Evolutionary conservation across 208 protist genomes (phyloP).

Genomic region (Leishmania arabica): DNA sequence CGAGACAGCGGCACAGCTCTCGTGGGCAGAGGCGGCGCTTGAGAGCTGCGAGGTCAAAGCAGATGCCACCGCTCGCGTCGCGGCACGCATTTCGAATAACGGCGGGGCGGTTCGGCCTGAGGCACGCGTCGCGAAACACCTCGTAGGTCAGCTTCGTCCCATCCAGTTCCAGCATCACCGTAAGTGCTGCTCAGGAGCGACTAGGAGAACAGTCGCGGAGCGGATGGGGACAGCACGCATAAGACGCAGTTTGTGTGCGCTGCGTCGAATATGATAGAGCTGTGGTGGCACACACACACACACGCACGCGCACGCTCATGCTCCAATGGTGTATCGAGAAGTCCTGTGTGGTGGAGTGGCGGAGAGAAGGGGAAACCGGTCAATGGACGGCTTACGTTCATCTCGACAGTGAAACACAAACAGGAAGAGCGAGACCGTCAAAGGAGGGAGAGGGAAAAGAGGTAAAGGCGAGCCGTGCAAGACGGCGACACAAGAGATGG

Average conservation of each 20-base stretch:
- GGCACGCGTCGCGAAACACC: constrained; percentile 56
- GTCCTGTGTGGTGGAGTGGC: neutral
- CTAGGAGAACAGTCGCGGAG: neutral
- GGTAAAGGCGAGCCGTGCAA: neutral
- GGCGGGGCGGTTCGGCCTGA: constrained; percentile 69
- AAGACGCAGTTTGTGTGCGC: neutral
- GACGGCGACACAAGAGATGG: neutral
- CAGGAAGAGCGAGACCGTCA: neutral
- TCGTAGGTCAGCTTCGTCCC: constrained; percentile 61
- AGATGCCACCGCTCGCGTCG: neutral
- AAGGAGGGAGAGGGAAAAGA: neutral
- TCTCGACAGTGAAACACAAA: neutral
- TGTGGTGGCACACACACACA: neutral
- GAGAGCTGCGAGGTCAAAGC: constrained; percentile 35
- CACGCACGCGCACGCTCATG: neutral
- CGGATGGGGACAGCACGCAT: neutral
- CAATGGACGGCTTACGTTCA: neutral
- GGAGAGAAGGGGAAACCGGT: neutral
- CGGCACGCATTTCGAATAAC: constrained; percentile 57
- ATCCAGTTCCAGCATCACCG: constrained; percentile 62
- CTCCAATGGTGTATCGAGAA: neutral
- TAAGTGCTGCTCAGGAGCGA: neutral
- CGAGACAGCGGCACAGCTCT: constrained; percentile 31
- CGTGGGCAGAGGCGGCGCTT: constrained; percentile 28
- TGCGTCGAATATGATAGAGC: neutral